Base-by-base conservation (phyloP, 2,329 filamentous ascomycete species). In the Fusarium sulawesiense region DNA sequence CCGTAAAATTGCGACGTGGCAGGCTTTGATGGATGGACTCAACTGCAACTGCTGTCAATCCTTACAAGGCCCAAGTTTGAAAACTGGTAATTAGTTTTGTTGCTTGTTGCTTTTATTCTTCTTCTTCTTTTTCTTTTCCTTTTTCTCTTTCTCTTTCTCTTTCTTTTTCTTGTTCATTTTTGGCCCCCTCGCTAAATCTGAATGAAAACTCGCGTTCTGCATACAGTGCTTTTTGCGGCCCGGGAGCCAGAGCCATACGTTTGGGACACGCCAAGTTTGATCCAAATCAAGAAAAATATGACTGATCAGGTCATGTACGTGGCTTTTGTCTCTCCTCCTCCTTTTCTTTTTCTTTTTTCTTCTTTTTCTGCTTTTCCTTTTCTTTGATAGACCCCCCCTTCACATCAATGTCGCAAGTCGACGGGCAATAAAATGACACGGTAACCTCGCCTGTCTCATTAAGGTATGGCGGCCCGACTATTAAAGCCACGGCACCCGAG, bases 1-100 rank as follows among this genome's bases (percentile, higher is more conserved):
- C 75, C 73, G 69, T 71, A 61, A 76, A 73, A 76, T 76, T 76
- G 73, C 73, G 73, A 76, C 75, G 73, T 76, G 73, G 74, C 75
- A 74, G 67, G 50, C 68, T 61, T 58, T 58, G 63, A 41, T 71
- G 68, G 68, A 68, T 65, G 45, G 58, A 66, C 55, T 54, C 58
- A 51, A 54, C 53, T 70, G 56, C 59, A 60, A 64, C 53, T 46
- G 44, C 34, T 47, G 41, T 53, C 45, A 50, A 59, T 56, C 72
- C 72, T 64, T 57, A 47, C 51, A 49, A 46, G 34, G 18, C 18
- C 34, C 34, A n/a, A 10, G 34, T 37, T 12, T 29, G 27, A 5
- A n/a, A 11, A 6, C 18, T 18, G 34, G 34, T 18, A 16, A 5
- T 54, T 56, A 18, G 29, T 54, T 56, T 54, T 61, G 47, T 13